These are phyloP conservation scores for Ampelocalamus luodianensis DNA, from an alignment of 176 grass and related monocot species.

Conservation along the genomic window DNA sequence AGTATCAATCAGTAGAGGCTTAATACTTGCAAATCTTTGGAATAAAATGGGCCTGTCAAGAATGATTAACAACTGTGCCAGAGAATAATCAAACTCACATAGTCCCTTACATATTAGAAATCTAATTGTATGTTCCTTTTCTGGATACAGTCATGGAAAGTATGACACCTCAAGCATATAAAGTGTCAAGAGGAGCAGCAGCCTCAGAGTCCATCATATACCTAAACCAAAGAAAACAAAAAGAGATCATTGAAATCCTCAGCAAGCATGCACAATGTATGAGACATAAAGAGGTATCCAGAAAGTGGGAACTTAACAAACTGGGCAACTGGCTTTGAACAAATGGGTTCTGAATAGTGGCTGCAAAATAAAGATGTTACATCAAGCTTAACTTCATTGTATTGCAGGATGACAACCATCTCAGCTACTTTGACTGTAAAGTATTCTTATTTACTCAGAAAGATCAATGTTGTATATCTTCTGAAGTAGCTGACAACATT, in stretches of 20 bases:
- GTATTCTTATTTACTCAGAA: neutral
- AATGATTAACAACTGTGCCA: no score
- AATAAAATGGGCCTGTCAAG: no score
- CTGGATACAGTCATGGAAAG: no score
- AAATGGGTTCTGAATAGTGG: neutral
- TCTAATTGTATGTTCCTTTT: no score
- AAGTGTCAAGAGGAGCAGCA: constrained; percentile 85
- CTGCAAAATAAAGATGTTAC: neutral
- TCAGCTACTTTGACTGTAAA: constrained; percentile 1
- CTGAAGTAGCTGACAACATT: constrained; percentile 8
- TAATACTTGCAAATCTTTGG: no score
- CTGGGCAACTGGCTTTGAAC: neutral
- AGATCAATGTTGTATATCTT: neutral
- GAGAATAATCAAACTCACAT: no score
- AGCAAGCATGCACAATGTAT: constrained; percentile 2
- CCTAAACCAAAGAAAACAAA: constrained; percentile 62
- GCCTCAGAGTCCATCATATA: constrained; percentile 89
- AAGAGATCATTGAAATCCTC: constrained; percentile 1
- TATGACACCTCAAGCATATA: constrained; percentile 91
- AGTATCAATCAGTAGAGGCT: no score
- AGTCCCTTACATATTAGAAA: no score
- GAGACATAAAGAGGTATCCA: neutral
- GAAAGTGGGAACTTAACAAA: neutral
- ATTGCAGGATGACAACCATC: neutral
- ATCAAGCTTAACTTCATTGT: neutral